phyloP scores from a whole-genome alignment of 257 asterid genomes.

The Solanum rostratum region DNA sequence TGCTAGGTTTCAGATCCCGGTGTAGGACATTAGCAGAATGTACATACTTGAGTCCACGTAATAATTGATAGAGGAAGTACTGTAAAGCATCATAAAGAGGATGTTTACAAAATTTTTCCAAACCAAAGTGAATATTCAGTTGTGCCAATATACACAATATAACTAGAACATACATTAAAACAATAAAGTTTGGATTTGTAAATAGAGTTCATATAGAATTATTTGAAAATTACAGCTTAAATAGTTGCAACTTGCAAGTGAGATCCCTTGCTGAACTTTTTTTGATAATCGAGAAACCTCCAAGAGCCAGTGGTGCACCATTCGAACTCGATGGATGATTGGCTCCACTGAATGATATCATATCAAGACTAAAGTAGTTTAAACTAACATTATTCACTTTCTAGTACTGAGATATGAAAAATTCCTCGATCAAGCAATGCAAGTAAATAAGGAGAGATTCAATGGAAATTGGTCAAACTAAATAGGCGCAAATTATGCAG shows the following conservation, averaged over 20 bases:
- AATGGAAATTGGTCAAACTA: neutral
- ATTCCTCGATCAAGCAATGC: neutral
- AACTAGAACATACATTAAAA: neutral
- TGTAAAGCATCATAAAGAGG: slow-evolving; percentile 12
- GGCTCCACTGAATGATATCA: neutral
- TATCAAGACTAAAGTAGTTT: neutral
- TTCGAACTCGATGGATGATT: neutral
- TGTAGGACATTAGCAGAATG: slow-evolving; percentile 38
- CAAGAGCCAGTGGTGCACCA: neutral
- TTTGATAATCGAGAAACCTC: neutral
- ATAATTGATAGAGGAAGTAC: slow-evolving; percentile 33
- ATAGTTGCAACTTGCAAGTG: neutral
- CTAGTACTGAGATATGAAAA: neutral
- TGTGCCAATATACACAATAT: neutral
- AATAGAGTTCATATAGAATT: neutral
- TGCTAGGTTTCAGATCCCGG: slow-evolving; percentile 34
- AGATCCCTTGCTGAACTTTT: neutral
- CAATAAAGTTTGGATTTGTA: neutral
- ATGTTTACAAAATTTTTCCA: neutral
- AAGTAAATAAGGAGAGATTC: neutral
- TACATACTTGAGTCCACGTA: slow-evolving; percentile 30
- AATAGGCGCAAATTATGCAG: neutral
- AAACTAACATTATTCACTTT: neutral
- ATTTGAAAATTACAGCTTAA: neutral
- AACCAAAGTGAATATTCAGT: neutral